Evolutionary conservation across 2,329 filamentous ascomycete species (phyloP).

Genomic region (Colletotrichum karsti): DNA sequence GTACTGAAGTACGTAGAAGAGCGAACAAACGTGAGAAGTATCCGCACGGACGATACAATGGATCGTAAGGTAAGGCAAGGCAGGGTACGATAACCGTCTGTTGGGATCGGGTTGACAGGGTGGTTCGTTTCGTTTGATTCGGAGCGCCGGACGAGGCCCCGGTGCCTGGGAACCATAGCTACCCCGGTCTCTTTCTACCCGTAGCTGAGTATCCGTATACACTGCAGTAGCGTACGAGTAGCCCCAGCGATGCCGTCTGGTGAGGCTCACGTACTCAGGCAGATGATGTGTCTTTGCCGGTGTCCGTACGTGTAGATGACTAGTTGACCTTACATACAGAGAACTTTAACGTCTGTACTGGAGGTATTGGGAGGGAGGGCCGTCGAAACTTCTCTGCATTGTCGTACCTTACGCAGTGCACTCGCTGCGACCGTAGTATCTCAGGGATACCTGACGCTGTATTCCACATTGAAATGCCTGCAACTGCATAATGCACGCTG

Average conservation of each 20-base stretch:
- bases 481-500: constrained; percentile 1
- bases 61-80: background rate
- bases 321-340: too few relatives aligned
- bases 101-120: background rate
- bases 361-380: too few relatives aligned
- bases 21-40: background rate
- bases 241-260: background rate
- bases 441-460: too few relatives aligned
- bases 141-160: background rate
- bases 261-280: too few relatives aligned
- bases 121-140: background rate
- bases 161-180: background rate
- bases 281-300: too few relatives aligned
- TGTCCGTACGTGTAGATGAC: too few relatives aligned
- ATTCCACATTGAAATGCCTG: too few relatives aligned
- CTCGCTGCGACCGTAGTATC: too few relatives aligned
- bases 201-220: too few relatives aligned
- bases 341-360: too few relatives aligned
- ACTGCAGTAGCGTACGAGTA: too few relatives aligned
- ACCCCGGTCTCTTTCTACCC: background rate
- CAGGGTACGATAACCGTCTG: background rate
- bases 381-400: background rate
- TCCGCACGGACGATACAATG: background rate
- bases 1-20: too few relatives aligned
- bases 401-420: background rate